These are phyloP conservation scores for sweet orange (Citrus sinensis) DNA, from an alignment of 345 rosid species.

Conservation along the genomic window DVS_A1.0 CM039162.1:23548001-23548500, in stretches of 20 bases:
- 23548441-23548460: slow-evolving; percentile 11
- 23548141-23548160: slow-evolving; percentile 15
- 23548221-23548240: slow-evolving; percentile 5
- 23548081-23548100: slow-evolving; percentile 29
- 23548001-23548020: not conserved
- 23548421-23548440: slow-evolving; percentile 9
- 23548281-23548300: slow-evolving; percentile 21
- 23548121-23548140: slow-evolving; percentile 22
- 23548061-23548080: slow-evolving; percentile 17
- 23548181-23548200: slow-evolving; percentile 21
- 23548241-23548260: slow-evolving; percentile 18
- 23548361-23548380: slow-evolving; percentile 10
- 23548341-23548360: slow-evolving; percentile 13
- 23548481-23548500: slow-evolving; percentile 17
- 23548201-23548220: slow-evolving; percentile 9
- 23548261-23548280: slow-evolving; percentile 18
- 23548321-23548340: slow-evolving; percentile 19
- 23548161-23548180: slow-evolving; percentile 14
- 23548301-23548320: slow-evolving; percentile 24
- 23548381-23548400: slow-evolving; percentile 6
- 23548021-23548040: slow-evolving; percentile 9
- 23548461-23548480: slow-evolving; percentile 23
- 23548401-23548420: slow-evolving; percentile 4
- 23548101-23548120: slow-evolving; percentile 17
- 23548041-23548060: slow-evolving; percentile 25